Base-by-base conservation (phyloP, 805 yeast species). In the Zygoascus flipseniorum region DNA sequence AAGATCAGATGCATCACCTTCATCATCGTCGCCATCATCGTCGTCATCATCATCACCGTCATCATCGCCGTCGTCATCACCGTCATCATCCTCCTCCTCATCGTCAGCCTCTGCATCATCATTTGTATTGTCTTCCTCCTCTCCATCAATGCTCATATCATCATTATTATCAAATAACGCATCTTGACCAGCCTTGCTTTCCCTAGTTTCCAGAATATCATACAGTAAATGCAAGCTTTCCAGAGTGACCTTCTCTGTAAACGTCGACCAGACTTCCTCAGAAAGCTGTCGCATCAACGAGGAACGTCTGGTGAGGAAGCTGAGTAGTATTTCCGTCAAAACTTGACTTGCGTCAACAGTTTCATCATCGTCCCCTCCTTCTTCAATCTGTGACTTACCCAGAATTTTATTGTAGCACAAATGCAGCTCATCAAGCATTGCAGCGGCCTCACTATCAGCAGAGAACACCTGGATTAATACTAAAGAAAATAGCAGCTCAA, bases 111-210 rank as follows among this genome's bases (percentile, higher is more conserved):
- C 71, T 1, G 70, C 71, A 0, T 65, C 74, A 1, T 65, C 72
- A 1, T 60, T 73, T 1, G 64, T 70, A 0, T 67, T 72, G 0
- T 67, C 75, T 0, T 76, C 81, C 1, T 69, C 77, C 0, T 67
- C 79, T 1, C 67, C 76, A 35, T 75, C 83, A 5, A 72, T 76
- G 20, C 71, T 79, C 43, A 64, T 72, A 16, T 72, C 81, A 48
- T 75, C 75, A 10, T 74, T 87, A 13, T 78, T 81, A 54, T 86
- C 87, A 64, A 90, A 90, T 61, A 92, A 69, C 47, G 78, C 77
- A 26, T 77, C 76, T 67, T 87, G 93, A 1, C 97, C 97, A 59
- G 83, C 82, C 56, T 82, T 80, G 65, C 86, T 87, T 67, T 90
- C 97, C 63, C 79, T 82, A 0, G 95, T 76, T 16, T 70, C 59